phyloP scores from a whole-genome alignment of 805 yeast genomes.

The Citeromyces matritensis region DNA sequence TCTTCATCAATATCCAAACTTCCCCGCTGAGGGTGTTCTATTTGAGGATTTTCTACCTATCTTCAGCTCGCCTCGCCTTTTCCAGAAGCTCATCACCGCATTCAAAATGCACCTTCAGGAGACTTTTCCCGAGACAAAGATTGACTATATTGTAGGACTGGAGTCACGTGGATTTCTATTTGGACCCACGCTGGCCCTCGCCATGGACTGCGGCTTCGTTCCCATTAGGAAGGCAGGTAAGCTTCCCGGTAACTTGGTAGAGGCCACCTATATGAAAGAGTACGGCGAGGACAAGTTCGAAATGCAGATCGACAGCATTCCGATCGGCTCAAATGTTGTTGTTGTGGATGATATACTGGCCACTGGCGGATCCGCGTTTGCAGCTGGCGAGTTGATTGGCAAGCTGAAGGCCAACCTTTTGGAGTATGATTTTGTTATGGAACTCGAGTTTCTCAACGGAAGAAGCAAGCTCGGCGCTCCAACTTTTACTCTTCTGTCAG shows the following conservation, averaged over 20 bases:
- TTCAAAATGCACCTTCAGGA: constrained; percentile 60
- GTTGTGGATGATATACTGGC: constrained; percentile 96
- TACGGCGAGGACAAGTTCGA: constrained; percentile 87
- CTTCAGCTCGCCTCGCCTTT: constrained; percentile 67
- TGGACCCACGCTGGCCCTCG: constrained; percentile 91
- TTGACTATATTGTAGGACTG: constrained; percentile 86
- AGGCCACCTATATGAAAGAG: constrained; percentile 74
- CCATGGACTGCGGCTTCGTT: constrained; percentile 77
- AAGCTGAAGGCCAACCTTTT: constrained; percentile 55
- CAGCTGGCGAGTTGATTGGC: constrained; percentile 76
- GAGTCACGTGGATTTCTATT: constrained; percentile 96
- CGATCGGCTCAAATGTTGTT: constrained; percentile 66
- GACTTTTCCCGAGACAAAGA: constrained; percentile 34
- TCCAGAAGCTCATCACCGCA: constrained; percentile 70
- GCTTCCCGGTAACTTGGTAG: constrained; percentile 71
- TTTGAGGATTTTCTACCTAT: constrained; percentile 96
- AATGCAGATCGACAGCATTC: constrained; percentile 72
- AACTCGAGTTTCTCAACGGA: constrained; percentile 89
- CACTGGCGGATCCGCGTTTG: constrained; percentile 93
- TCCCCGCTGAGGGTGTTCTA: constrained; percentile 83
- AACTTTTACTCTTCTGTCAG: constrained; percentile 77
- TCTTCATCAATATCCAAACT: constrained; percentile 75
- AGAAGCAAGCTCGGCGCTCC: constrained; percentile 77
- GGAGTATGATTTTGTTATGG: constrained; percentile 85
- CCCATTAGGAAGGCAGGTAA: constrained; percentile 95